Base-by-base conservation (phyloP, 345 rosid species). In the Populus davidiana region DNA sequence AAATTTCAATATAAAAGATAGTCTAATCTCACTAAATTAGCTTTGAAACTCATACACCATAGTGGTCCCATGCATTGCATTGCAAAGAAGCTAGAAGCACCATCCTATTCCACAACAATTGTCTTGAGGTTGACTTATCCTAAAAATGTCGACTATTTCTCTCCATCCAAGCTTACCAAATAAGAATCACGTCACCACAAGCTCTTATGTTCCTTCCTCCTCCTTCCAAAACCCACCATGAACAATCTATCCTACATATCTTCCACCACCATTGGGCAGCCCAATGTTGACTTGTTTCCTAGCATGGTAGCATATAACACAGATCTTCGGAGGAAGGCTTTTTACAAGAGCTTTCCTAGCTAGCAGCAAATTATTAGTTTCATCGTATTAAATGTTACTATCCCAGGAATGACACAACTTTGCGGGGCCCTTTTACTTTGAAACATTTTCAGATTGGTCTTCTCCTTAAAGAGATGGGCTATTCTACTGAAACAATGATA, bases 391-490 rank as follows among this genome's bases (percentile, higher is more conserved):
- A 59, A n/a, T n/a, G 63, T 59, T 59, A n/a, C 63, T 59, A 59
- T 23, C 63, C 27, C 23, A 59, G 23, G 63, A 59, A 59, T 59
- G 63, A 59, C 16, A 20, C 11, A 54, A 54, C 62, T n/a, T 59
- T 59, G 29, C 29, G 25, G 29, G 63, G 63, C 25, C 63, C 14
- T n/a, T n/a, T 23, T 59, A 5, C 31, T 27, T 80, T 76, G 67
- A 79, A 73, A 69, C 18, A 29, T 77, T 84, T 84, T 84, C 91
- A 96, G 99, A 93, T 94, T 83, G 99, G 98, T 73, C 86, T 96
- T 83, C 94, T 94, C 75, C 88, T 96, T 70, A 88, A 90, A 75
- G 93, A 97, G 76, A 80, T 96, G 92, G 99, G 99, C 64, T 96
- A 94, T 84, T 89, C 94, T 62, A 88, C 91, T 62, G 91, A 86